Percentiles rank a stretch among this genome's conserved stretches.
These are phyloP conservation scores for Daedalea quercina DNA, from an alignment of 768 basidiomycete species.

Conservation along the genomic window DNA sequence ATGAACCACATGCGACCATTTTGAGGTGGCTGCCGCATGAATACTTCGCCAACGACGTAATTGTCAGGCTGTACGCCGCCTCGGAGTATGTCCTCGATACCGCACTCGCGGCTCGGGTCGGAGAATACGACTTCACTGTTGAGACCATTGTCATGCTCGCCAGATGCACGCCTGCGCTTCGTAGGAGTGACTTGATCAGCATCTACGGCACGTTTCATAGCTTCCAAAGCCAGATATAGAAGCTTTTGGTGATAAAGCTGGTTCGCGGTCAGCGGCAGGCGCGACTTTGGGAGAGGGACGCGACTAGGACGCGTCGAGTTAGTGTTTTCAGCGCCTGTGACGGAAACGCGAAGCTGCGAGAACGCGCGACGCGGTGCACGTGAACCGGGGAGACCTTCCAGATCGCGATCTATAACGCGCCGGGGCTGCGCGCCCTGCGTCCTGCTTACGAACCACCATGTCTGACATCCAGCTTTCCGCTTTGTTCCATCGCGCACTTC, in stretches of 20 bases:
- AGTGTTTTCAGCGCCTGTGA: not conserved
- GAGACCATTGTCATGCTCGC: not conserved
- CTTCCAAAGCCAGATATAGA: too few relatives aligned
- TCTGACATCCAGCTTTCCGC: conserved; percentile 27
- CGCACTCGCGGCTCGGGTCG: conserved; percentile 1
- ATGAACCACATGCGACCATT: conserved; percentile 14
- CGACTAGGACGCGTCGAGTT: not conserved
- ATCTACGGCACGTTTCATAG: conserved; percentile 1
- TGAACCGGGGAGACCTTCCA: not conserved
- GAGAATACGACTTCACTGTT: not conserved
- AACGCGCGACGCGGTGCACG: conserved; percentile 6
- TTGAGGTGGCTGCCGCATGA: conserved; percentile 36
- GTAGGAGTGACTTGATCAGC: not conserved
- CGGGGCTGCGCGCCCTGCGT: not conserved
- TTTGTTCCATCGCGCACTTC: conserved; percentile 35
- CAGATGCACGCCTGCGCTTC: not conserved
- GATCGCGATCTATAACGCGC: conserved; percentile 3
- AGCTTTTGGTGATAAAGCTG: too few relatives aligned
- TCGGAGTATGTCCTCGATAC: conserved; percentile 25
- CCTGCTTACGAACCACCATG: conserved; percentile 4
- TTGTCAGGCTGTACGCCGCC: conserved; percentile 27
- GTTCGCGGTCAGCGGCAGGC: not conserved
- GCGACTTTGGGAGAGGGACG: not conserved
- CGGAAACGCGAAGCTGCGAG: not conserved
- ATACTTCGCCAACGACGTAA: conserved; percentile 34